Percentiles rank a stretch among this genome's conserved stretches.
phyloP scores from a whole-genome alignment of 2,329 filamentous ascomycete genomes.

The Fusarium luffae region DNA sequence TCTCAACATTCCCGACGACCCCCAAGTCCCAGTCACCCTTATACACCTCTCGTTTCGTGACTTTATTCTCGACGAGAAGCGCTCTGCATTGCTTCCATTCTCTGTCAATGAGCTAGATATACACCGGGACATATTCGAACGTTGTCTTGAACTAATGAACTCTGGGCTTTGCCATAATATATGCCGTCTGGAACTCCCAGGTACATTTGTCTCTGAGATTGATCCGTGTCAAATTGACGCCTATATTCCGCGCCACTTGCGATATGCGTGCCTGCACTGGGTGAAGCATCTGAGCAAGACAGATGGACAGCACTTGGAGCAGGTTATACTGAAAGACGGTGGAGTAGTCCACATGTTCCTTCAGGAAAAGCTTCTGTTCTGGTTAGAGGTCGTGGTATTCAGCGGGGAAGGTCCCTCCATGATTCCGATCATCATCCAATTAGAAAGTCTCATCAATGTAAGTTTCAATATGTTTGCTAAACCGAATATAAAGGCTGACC shows the following conservation, averaged over 20 bases:
- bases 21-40: not conserved
- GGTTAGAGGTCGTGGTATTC: no score
- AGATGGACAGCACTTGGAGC: no score
- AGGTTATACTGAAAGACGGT: no score
- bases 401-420: no score
- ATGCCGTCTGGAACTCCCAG: not conserved
- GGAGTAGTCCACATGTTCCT: no score
- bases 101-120: not conserved
- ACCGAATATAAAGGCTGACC: no score
- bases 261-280: not conserved
- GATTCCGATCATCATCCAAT: no score
- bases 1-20: not conserved
- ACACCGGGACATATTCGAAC: rapidly evolving
- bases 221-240: rapidly evolving
- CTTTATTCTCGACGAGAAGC: not conserved
- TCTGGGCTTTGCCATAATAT: not conserved
- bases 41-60: constrained; percentile 19
- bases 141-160: not conserved
- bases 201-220: not conserved
- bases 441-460: no score
- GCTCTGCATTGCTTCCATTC: not conserved
- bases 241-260: not conserved
- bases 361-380: not conserved
- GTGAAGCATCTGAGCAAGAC: not conserved
- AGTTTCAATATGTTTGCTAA: no score